Base-by-base conservation (phyloP, 1,284 basidiomycete species). In the Cryptococcus jaspeensis region DNA sequence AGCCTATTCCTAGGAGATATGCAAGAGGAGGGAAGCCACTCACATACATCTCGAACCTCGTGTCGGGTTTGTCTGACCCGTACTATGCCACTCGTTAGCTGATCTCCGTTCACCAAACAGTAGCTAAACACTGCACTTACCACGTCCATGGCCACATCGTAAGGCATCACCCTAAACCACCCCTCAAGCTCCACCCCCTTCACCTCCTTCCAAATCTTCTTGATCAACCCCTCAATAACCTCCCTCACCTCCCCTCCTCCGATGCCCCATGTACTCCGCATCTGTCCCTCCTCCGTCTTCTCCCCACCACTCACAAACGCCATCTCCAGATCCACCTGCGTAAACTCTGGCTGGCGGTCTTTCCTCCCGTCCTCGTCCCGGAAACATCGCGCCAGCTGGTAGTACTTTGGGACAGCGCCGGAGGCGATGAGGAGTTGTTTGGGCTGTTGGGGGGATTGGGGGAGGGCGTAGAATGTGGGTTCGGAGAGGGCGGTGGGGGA, bases 281-380 rank as follows among this genome's bases (percentile, higher is more conserved):
- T 72, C 4, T 4, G 5, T 13, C 55, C 67, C 35, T 55, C 70
- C 55, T 55, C 81, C 20, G 53, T 55, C 43, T 60, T 61, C 8
- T 57, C 59, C 18, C 68, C 56, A 12, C 93, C 96, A 20, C 87
- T 87, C 25, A 96, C 87, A 76, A 90, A 97, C 2, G 89, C 91
- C 90, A 97, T 94, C 79, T 97, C 94, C 62, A 97, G 77, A 84
- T 97, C 94, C 61, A 97, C 82, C 79, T 97, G 93, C 20, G 94
- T 97, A 76, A 97, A 97, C 76, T 97, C 94, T 0, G 94, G 92
- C 72, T 97, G 94, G 32, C 93, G 84, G 77, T 97, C 93, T 76
- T 89, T 92, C 56, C 93, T 83, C 2, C 92, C 91, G 70, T 92
- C 92, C 75, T 97, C 94, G 75, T 97, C 93, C 41, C 94, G 84